phyloP scores from a whole-genome alignment of 345 rosid genomes.

The Physaria fendleri region DNA sequence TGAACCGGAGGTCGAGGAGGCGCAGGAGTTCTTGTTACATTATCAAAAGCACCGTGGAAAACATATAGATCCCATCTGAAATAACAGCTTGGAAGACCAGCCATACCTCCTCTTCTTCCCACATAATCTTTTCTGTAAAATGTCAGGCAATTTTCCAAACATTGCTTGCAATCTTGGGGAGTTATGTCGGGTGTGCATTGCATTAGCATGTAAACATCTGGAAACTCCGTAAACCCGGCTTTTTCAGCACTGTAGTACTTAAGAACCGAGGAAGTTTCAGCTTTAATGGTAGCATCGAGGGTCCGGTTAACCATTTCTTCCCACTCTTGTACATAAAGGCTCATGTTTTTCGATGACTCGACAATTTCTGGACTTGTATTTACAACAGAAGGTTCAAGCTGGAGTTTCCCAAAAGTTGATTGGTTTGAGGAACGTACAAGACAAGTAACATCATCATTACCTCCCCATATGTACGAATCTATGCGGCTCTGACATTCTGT shows the following conservation, averaged over 20 bases:
- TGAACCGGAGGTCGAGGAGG: not conserved
- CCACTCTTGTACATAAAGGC: conserved; percentile 25
- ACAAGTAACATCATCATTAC: conserved; percentile 5
- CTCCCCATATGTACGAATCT: conserved; percentile 18
- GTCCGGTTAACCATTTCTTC: not conserved
- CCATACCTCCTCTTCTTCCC: conserved; percentile 31
- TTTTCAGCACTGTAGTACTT: conserved; percentile 29
- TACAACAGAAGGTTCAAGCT: not conserved
- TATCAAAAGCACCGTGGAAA: not conserved
- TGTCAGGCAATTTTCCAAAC: conserved; percentile 6
- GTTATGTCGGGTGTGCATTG: conserved; percentile 48
- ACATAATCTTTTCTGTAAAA: not conserved
- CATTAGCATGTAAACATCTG: conserved; percentile 26
- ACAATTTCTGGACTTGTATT: not conserved
- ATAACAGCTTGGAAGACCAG: conserved; percentile 33
- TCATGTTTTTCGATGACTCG: not conserved
- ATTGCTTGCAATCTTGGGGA: conserved; percentile 11
- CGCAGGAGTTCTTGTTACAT: not conserved
- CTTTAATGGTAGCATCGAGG: not conserved
- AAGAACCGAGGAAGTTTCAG: not conserved
- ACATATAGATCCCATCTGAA: conserved; percentile 37
- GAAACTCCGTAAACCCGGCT: not conserved
- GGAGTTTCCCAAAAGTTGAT: conserved; percentile 16
- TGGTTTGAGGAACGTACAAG: conserved; percentile 26
- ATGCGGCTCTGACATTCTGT: conserved; percentile 23